These are phyloP conservation scores for Rhododendron molle DNA, from an alignment of 148 eudicot genomes.

Conservation along the genomic window DNA sequence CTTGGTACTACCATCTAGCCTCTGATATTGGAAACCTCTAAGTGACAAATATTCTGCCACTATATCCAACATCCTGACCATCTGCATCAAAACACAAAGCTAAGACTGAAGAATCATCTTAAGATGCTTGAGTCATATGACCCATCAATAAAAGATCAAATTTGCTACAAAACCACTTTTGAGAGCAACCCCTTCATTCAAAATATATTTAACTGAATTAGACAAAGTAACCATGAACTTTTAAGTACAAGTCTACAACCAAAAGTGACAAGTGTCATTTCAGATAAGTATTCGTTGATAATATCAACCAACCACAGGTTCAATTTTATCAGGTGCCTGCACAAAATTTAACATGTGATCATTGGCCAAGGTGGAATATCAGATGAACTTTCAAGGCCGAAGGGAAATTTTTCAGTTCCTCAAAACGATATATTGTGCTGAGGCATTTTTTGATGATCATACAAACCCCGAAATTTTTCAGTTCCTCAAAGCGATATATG, in stretches of 20 bases:
- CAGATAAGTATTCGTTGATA: neutral
- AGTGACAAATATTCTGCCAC: conserved; percentile 92
- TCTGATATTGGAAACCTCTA: conserved; percentile 92
- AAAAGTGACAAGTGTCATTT: neutral
- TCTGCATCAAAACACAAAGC: conserved; percentile 39
- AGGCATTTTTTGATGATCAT: neutral
- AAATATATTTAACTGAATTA: neutral
- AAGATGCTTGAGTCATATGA: neutral
- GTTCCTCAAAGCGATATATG: too few relatives aligned
- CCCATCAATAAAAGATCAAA: neutral
- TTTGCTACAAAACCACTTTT: neutral
- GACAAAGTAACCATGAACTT: neutral
- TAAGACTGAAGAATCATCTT: neutral
- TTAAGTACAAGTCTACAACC: neutral
- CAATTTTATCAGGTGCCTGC: neutral
- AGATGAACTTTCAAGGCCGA: neutral
- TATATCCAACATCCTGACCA: conserved; percentile 98
- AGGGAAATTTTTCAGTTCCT: neutral
- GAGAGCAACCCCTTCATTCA: neutral
- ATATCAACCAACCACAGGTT: neutral
- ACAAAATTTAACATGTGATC: neutral
- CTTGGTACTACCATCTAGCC: conserved; percentile 98
- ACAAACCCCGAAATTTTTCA: too few relatives aligned
- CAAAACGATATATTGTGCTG: neutral
- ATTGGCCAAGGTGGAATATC: neutral